phyloP scores from a whole-genome alignment of 2,329 filamentous ascomycete genomes.

The Meredithiella fracta region DNA sequence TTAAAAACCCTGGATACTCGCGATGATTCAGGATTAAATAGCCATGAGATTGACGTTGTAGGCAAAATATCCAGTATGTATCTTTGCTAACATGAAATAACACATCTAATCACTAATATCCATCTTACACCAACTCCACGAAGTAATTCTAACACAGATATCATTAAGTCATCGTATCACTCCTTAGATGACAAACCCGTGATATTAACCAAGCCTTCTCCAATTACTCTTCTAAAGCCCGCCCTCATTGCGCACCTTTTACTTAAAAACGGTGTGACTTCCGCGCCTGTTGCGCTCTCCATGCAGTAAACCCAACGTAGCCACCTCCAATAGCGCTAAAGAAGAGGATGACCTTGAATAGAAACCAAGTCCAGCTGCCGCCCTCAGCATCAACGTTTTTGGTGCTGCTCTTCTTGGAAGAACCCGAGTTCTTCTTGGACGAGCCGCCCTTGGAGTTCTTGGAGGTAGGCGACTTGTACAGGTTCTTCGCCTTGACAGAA shows the following conservation, averaged over 20 bases:
- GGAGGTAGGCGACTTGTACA: slow-evolving; percentile 49
- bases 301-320: slow-evolving; percentile 78
- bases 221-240: background rate
- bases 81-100: slow-evolving; percentile 1
- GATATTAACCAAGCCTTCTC: background rate
- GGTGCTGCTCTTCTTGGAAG: slow-evolving; percentile 19
- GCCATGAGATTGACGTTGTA: too few species aligned
- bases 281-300: slow-evolving; percentile 45
- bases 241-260: slow-evolving; percentile 27
- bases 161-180: background rate
- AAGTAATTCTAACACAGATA: background rate
- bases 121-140: background rate
- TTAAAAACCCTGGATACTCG: background rate
- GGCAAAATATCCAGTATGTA: background rate
- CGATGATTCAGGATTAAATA: background rate
- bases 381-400: slow-evolving; percentile 22
- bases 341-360: slow-evolving; percentile 73
- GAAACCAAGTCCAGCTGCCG: slow-evolving; percentile 43
- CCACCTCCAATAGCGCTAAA: slow-evolving; percentile 50
- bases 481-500: slow-evolving; percentile 67
- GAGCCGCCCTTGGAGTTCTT: slow-evolving; percentile 23
- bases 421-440: slow-evolving; percentile 21
- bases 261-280: slow-evolving; percentile 40
- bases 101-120: background rate
- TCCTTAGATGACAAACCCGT: background rate